These are phyloP conservation scores for Barnettozyma pratensis DNA, from an alignment of 805 yeast species.

Conservation along the genomic window DNA sequence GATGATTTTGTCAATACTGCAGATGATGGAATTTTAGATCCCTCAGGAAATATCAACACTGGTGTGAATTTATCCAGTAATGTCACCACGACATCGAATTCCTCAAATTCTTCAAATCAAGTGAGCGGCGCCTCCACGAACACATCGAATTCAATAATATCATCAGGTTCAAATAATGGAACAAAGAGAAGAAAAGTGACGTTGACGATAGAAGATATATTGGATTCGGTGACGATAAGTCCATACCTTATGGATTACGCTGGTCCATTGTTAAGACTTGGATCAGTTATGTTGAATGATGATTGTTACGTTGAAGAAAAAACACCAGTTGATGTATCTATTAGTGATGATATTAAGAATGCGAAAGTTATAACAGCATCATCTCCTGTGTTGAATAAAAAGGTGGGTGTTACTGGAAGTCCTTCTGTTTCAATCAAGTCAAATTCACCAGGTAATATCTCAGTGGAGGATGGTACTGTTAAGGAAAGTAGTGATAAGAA, in stretches of 20 bases:
- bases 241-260: conserved; percentile 68
- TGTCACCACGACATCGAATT: too few relatives aligned
- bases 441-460: background rate
- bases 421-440: too few relatives aligned
- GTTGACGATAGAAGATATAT: conserved; percentile 61
- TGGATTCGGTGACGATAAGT: conserved; percentile 54
- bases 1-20: conserved; percentile 18
- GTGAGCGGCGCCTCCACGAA: too few relatives aligned
- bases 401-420: too few relatives aligned
- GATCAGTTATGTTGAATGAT: conserved; percentile 46
- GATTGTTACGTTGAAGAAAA: conserved; percentile 33
- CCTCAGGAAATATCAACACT: background rate
- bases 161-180: background rate
- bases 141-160: too few relatives aligned
- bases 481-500: background rate
- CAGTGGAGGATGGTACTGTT: background rate
- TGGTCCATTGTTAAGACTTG: conserved; percentile 51
- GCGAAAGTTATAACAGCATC: background rate
- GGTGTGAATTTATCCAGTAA: too few relatives aligned
- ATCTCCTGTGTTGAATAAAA: background rate
- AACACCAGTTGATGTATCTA: conserved; percentile 17
- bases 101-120: too few relatives aligned
- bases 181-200: conserved; percentile 29
- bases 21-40: background rate
- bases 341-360: background rate